Conservation (phyloP, 768 basidiomycete genomes). For the Filobasidium floriforme region DNA sequence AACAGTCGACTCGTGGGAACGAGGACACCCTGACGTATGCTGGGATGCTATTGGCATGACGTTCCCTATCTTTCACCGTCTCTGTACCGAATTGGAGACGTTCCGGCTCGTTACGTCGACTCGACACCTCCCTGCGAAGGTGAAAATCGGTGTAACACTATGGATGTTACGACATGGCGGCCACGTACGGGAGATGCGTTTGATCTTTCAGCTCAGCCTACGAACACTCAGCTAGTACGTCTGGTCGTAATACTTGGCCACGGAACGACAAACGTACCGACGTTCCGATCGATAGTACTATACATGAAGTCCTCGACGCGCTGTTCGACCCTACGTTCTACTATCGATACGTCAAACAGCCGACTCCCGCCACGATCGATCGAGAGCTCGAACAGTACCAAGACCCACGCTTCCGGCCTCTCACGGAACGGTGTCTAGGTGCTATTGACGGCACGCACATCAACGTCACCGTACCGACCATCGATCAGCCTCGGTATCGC, state of each 20-base stretch:
- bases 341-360: not conserved
- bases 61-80: not conserved
- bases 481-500: not conserved
- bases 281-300: not conserved
- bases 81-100: not conserved
- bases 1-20: not conserved
- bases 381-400: not conserved
- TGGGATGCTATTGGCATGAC: constrained; percentile 4
- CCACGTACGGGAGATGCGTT: not conserved
- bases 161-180: constrained; percentile 2
- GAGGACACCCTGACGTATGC: not conserved
- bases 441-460: constrained; percentile 19
- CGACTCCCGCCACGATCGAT: not conserved
- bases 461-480: not conserved
- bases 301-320: constrained; percentile 15
- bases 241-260: not conserved
- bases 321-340: constrained; percentile 14
- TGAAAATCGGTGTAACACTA: not conserved
- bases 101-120: not conserved
- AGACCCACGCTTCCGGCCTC: not conserved
- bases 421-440: not conserved
- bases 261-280: not conserved
- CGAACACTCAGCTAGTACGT: constrained; percentile 3
- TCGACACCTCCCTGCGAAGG: not conserved
- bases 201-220: constrained; percentile 3